These are phyloP conservation scores for Saccharomyces hybrid DNA, from an alignment of 1,139 yeast species.

Conservation along the genomic window DNA sequence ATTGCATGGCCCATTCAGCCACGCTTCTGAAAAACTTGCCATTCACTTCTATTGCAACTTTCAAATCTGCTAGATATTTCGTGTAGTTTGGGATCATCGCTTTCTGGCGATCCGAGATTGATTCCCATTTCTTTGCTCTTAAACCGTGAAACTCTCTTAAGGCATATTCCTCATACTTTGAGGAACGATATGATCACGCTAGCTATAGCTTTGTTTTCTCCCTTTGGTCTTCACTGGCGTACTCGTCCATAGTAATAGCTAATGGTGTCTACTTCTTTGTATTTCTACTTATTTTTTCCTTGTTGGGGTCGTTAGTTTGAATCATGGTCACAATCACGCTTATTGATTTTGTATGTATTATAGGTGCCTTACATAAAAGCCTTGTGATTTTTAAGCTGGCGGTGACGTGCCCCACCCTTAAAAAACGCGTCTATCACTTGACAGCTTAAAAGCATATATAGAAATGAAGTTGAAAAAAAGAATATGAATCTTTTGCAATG, in stretches of 20 bases:
- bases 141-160: conserved; percentile 29
- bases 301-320: background rate
- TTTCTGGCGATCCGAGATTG: conserved; percentile 39
- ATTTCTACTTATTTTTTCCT: background rate
- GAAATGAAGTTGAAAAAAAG: background rate
- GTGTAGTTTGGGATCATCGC: conserved; percentile 46
- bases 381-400: background rate
- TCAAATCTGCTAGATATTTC: conserved; percentile 39
- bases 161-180: conserved; percentile 31
- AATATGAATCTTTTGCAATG: background rate
- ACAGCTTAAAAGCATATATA: too few species aligned
- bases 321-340: background rate
- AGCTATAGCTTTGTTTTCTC: conserved; percentile 5
- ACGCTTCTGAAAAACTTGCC: conserved; percentile 41
- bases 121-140: conserved; percentile 30
- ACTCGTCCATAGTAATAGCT: background rate
- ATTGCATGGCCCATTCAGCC: conserved; percentile 41
- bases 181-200: conserved; percentile 17
- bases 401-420: background rate
- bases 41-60: conserved; percentile 44
- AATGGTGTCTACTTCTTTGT: background rate
- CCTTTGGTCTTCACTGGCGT: background rate
- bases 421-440: background rate
- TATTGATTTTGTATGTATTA: background rate
- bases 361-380: background rate